These are phyloP conservation scores for Dichotomopilus funicola DNA, from an alignment of 2,329 filamentous ascomycete species.

Conservation along the genomic window DNA sequence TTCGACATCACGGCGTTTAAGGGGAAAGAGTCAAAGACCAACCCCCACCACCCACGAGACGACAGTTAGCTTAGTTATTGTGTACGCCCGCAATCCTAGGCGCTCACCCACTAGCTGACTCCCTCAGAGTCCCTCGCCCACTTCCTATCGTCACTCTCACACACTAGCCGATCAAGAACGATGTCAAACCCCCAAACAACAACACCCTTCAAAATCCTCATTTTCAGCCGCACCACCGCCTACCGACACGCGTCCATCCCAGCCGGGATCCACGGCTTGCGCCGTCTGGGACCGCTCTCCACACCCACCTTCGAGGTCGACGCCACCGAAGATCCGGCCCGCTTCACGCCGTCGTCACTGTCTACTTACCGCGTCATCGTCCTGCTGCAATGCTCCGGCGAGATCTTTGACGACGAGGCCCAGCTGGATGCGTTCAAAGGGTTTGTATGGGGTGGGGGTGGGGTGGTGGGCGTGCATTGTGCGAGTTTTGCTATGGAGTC, in stretches of 20 bases:
- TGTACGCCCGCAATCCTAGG: no score
- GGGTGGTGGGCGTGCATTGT: constrained; percentile 37
- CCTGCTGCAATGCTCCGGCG: constrained; percentile 35
- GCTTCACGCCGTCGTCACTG: constrained; percentile 28
- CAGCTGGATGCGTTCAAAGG: constrained; percentile 31
- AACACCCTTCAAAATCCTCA: constrained; percentile 28
- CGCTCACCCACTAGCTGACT: no score
- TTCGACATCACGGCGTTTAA: no score
- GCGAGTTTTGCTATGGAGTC: constrained; percentile 31
- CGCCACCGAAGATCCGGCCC: constrained; percentile 32
- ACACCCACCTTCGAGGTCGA: constrained; percentile 27
- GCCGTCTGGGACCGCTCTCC: constrained; percentile 25
- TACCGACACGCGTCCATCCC: constrained; percentile 37
- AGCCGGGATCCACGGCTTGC: constrained; percentile 30
- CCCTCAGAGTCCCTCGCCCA: no score
- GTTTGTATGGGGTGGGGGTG: constrained; percentile 31
- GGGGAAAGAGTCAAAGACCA: no score
- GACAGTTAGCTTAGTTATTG: no score
- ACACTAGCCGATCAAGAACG: no score
- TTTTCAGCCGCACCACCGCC: constrained; percentile 34
- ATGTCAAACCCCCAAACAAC: neutral
- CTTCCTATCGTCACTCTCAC: no score
- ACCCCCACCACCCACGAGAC: no score
- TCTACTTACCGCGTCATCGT: constrained; percentile 32
- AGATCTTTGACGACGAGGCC: constrained; percentile 27